phyloP scores from a whole-genome alignment of 345 rosid genomes.

The Stellera chamaejasme region DNA sequence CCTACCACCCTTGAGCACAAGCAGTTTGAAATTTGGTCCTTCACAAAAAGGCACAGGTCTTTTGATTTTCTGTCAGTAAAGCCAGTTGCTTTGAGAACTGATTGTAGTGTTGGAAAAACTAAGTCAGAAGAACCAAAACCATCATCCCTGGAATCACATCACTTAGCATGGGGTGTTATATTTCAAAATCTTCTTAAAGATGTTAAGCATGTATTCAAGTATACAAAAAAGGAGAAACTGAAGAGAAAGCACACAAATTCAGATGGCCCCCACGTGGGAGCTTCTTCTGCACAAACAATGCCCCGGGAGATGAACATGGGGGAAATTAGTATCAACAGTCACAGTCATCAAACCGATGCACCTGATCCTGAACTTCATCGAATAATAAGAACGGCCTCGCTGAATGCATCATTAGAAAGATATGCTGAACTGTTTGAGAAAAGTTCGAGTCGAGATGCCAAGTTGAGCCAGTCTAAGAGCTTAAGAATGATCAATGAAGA shows the following conservation, averaged over 20 bases:
- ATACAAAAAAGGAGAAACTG: conserved; percentile 36
- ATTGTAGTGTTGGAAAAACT: conserved; percentile 4
- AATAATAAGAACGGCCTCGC: conserved; percentile 35
- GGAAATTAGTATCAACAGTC: conserved; percentile 17
- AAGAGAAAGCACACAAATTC: conserved; percentile 8
- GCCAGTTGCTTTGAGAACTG: conserved; percentile 2
- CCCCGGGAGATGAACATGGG: conserved; percentile 1
- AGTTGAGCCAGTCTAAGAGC: conserved; percentile 47
- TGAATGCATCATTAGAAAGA: conserved; percentile 42
- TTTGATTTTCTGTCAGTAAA: conserved; percentile 10
- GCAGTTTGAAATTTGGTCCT: conserved; percentile 62
- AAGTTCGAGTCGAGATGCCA: conserved; percentile 26
- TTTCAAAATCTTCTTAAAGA: conserved; percentile 39
- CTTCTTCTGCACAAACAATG: conserved; percentile 10
- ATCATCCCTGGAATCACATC: conserved; percentile 23
- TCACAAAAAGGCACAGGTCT: conserved; percentile 23
- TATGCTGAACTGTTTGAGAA: conserved; percentile 49
- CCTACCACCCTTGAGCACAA: conserved; percentile 66
- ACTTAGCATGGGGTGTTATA: conserved; percentile 41
- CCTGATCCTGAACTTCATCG: conserved; percentile 9
- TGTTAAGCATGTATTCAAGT: conserved; percentile 53
- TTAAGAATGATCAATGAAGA: conserved; percentile 48
- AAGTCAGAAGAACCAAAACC: conserved; percentile 18
- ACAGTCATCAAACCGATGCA: conserved; percentile 8
- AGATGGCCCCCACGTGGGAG: conserved; percentile 3